Evolutionary conservation across 371 early-diverging fungal species (phyloP).

Genomic region (Mucor indicus): DNA sequence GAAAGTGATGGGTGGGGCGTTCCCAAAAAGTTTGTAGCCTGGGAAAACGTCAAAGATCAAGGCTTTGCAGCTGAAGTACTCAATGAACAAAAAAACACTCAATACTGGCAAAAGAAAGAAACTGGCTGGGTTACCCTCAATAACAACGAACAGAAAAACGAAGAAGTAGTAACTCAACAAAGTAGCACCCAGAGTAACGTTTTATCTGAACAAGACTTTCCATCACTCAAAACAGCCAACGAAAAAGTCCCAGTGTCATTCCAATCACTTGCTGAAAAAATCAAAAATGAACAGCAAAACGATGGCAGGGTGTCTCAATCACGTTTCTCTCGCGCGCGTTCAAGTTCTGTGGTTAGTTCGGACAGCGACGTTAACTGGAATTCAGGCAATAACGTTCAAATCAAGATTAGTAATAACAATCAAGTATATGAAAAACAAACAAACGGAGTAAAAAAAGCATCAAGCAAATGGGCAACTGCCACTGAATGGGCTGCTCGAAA

Average conservation of each 20-base stretch:
- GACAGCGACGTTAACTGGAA: conserved; percentile 7
- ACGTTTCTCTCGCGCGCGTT: background rate
- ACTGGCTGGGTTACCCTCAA: conserved; percentile 15
- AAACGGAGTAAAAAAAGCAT: background rate
- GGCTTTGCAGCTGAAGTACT: conserved; percentile 38
- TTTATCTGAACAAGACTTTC: background rate
- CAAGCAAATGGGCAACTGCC: no score
- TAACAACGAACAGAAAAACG: background rate
- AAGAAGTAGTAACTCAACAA: background rate
- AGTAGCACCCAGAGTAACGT: background rate
- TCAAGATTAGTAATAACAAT: background rate
- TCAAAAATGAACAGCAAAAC: background rate
- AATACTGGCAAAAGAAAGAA: conserved; percentile 25
- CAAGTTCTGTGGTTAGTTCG: conserved; percentile 9
- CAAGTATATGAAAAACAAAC: background rate
- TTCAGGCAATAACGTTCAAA: background rate
- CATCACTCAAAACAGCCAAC: background rate
- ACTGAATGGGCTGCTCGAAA: background rate
- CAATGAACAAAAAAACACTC: conserved; percentile 31
- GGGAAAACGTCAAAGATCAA: conserved; percentile 35
- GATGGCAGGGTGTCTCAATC: no score
- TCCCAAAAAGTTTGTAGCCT: conserved; percentile 17
- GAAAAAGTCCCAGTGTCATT: background rate
- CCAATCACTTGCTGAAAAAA: background rate
- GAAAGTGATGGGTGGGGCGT: conserved; percentile 41